A percentile compares a stretch with the other conserved stretches of the same genome.
Conservation (phyloP, 768 basidiomycete species). For the Leucocoprinus leucothites region DNA sequence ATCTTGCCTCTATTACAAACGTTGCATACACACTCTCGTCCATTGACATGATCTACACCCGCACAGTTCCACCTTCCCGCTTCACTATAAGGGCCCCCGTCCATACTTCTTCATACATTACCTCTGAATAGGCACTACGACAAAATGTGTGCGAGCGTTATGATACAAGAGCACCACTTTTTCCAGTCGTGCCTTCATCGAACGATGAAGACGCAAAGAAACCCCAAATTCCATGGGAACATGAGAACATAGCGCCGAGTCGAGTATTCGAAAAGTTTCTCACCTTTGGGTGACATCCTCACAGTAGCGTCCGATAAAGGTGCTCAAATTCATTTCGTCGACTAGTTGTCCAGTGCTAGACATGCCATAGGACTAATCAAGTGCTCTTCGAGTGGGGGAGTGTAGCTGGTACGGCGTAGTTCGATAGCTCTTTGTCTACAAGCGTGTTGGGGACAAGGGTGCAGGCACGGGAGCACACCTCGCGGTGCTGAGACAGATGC, state of each 20-base stretch:
- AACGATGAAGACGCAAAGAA: constrained; percentile 22
- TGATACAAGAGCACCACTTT: constrained; percentile 83
- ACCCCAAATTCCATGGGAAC: constrained; percentile 17
- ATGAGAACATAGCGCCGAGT: constrained; percentile 40
- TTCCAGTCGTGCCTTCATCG: constrained; percentile 15
- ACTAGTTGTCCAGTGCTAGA: constrained; percentile 84
- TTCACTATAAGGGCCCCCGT: constrained; percentile 79
- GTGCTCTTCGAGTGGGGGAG: constrained; percentile 54
- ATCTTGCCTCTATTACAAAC: no score
- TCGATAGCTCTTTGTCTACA: constrained; percentile 23
- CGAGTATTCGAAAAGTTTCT: constrained; percentile 73
- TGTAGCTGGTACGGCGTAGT: constrained; percentile 83
- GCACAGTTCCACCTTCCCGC: constrained; percentile 89
- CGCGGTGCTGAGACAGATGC: constrained; percentile 71
- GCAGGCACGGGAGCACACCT: constrained; percentile 39
- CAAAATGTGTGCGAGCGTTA: constrained; percentile 50
- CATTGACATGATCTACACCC: constrained; percentile 62
- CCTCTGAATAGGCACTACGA: constrained; percentile 70
- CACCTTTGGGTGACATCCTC: constrained; percentile 46
- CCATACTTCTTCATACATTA: constrained; percentile 95
- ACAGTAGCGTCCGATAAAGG: constrained; percentile 68
- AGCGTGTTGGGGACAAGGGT: constrained; percentile 16
- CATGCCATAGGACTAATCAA: constrained; percentile 87
- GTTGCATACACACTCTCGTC: constrained; percentile 87
- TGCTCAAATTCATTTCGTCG: constrained; percentile 85